These are phyloP conservation scores for Claviceps africana DNA, from an alignment of 2,329 filamentous ascomycete species.

Conservation along the genomic window DNA sequence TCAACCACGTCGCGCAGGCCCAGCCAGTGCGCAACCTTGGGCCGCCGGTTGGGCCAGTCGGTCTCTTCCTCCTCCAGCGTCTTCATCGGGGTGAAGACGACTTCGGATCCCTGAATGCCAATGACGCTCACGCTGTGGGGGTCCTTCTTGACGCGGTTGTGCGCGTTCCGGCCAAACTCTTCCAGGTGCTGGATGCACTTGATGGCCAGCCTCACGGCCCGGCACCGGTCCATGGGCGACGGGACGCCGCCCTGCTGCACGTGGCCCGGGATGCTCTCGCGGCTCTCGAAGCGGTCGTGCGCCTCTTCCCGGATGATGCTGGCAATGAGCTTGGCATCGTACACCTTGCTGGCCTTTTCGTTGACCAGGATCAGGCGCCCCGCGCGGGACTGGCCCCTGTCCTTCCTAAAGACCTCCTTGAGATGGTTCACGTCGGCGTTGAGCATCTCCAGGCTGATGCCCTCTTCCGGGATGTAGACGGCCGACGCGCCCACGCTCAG, in stretches of 20 bases:
- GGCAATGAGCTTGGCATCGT: slow-evolving; percentile 84
- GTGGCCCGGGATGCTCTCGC: slow-evolving; percentile 83
- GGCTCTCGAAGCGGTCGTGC: slow-evolving; percentile 79
- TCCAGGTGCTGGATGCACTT: slow-evolving; percentile 91
- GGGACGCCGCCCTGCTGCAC: slow-evolving; percentile 90
- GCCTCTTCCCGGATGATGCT: slow-evolving; percentile 93
- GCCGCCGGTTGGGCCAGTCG: slow-evolving; percentile 83
- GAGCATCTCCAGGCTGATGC: slow-evolving; percentile 86
- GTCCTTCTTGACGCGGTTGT: slow-evolving; percentile 57
- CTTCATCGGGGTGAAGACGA: slow-evolving; percentile 75
- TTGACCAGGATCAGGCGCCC: slow-evolving; percentile 95
- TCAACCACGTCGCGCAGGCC: slow-evolving; percentile 69
- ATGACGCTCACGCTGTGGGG: slow-evolving; percentile 68
- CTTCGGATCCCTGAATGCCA: slow-evolving; percentile 77
- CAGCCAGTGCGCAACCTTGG: slow-evolving; percentile 76
- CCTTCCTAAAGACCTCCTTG: slow-evolving; percentile 68
- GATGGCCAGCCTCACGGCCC: slow-evolving; percentile 82
- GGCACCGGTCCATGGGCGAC: slow-evolving; percentile 88
- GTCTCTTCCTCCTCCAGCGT: slow-evolving; percentile 72
- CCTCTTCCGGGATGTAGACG: slow-evolving; percentile 95
- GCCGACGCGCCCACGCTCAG: slow-evolving; percentile 83
- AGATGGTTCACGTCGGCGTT: slow-evolving; percentile 80
- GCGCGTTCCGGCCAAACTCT: slow-evolving; percentile 50
- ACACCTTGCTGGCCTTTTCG: slow-evolving; percentile 81
- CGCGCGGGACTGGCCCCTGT: slow-evolving; percentile 76